Percentiles rank a stretch among this genome's conserved stretches.
Conservation (phyloP, 129 eudicot species). For the Silybum marianum region DNA sequence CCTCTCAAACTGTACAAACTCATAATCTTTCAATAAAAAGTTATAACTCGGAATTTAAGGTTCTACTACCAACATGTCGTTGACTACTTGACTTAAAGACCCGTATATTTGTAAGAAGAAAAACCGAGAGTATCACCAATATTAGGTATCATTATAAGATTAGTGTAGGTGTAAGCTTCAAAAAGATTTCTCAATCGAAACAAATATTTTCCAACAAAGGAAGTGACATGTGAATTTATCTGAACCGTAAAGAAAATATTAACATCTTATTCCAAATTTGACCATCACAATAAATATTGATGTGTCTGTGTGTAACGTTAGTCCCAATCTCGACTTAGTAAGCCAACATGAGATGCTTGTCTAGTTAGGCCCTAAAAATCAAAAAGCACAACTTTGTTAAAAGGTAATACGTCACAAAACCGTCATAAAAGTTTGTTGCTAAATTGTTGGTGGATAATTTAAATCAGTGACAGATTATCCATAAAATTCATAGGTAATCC, state of each 20-base stretch:
- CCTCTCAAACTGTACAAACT: background rate
- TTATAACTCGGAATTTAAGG: background rate
- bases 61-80: background rate
- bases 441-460: too few species aligned
- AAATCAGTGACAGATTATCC: too few species aligned
- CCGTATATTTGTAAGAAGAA: background rate
- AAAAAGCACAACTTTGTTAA: background rate
- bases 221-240: background rate
- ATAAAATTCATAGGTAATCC: too few species aligned
- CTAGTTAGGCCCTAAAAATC: background rate
- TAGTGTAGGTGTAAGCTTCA: background rate
- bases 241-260: background rate
- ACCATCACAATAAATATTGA: background rate
- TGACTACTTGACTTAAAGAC: background rate
- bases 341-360: background rate
- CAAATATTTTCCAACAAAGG: background rate
- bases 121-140: background rate
- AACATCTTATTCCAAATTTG: background rate
- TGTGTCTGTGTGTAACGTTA: background rate
- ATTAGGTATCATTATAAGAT: background rate
- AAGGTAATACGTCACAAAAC: too few species aligned
- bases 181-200: background rate
- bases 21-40: too few species aligned
- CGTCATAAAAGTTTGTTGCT: too few species aligned
- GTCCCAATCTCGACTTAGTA: background rate